A percentile compares a stretch with the other conserved stretches of the same genome.
These are phyloP conservation scores for Fusarium sulawesiense DNA, from an alignment of 2,329 filamentous ascomycete species.

Conservation along the genomic window DNA sequence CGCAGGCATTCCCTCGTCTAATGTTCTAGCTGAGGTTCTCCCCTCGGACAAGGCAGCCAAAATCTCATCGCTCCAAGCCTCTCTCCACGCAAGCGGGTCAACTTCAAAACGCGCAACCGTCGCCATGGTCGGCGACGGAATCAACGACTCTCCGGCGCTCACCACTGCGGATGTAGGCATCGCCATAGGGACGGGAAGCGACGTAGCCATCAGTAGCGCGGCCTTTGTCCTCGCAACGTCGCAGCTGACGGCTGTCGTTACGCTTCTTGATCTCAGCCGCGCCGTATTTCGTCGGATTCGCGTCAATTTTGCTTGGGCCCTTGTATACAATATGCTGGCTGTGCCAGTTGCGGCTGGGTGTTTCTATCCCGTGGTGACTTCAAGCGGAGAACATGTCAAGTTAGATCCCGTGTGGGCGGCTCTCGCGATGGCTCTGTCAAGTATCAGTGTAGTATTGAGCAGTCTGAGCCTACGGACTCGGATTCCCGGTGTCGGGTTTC, in stretches of 20 bases:
- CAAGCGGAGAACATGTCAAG: slow-evolving; percentile 65
- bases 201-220: slow-evolving; percentile 84
- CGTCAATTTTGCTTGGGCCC: slow-evolving; percentile 88
- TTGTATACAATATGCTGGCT: slow-evolving; percentile 82
- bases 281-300: slow-evolving; percentile 82
- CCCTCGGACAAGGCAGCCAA: slow-evolving; percentile 84
- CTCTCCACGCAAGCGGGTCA: slow-evolving; percentile 54
- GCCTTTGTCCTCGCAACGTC: slow-evolving; percentile 85
- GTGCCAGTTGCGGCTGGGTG: slow-evolving; percentile 85
- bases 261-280: slow-evolving; percentile 76
- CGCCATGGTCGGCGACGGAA: slow-evolving; percentile 89
- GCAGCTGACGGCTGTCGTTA: slow-evolving; percentile 75
- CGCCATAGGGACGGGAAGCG: slow-evolving; percentile 84
- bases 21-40: slow-evolving; percentile 88
- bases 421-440: slow-evolving; percentile 92
- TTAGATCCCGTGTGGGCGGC: slow-evolving; percentile 87
- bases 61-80: slow-evolving; percentile 71
- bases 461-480: slow-evolving; percentile 75
- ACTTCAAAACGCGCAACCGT: slow-evolving; percentile 63
- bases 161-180: slow-evolving; percentile 85
- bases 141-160: slow-evolving; percentile 88
- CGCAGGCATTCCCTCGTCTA: slow-evolving; percentile 77
- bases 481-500: slow-evolving; percentile 59
- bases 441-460: slow-evolving; percentile 87
- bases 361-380: slow-evolving; percentile 69